These are phyloP conservation scores for Ustilago crameri DNA, from an alignment of 1,284 basidiomycete species.

Conservation along the genomic window DNA sequence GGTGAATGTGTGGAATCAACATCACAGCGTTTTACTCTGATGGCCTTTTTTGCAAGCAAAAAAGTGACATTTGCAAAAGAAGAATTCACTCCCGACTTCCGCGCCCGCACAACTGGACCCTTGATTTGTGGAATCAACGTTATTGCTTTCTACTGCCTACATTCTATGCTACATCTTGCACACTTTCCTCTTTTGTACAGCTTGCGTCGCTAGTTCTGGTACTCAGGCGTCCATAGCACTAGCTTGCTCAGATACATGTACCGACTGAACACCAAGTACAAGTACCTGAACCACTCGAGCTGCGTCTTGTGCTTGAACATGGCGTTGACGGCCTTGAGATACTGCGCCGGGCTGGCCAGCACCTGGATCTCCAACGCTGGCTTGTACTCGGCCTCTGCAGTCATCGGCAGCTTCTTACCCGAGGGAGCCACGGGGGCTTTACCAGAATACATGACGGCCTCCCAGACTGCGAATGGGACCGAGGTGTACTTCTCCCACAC, in stretches of 20 bases:
- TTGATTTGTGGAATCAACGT: neutral
- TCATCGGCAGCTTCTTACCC: neutral
- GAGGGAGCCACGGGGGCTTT: neutral
- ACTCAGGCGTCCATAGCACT: conserved; percentile 27
- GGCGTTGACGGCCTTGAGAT: conserved; percentile 42
- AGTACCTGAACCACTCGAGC: conserved; percentile 65
- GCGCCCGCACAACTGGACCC: neutral
- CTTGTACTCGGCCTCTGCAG: neutral
- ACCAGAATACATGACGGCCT: conserved; percentile 30
- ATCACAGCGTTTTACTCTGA: conserved; percentile 1
- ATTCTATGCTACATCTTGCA: neutral
- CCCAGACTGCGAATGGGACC: conserved; percentile 38
- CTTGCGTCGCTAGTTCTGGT: neutral
- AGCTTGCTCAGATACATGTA: conserved; percentile 57
- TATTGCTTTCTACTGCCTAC: neutral
- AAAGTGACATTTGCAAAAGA: conserved; percentile 5
- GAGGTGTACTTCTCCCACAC: conserved; percentile 50
- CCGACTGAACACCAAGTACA: conserved; percentile 58
- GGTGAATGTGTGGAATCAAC: conserved; percentile 4
- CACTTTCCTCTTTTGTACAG: neutral
- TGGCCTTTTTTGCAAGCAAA: conserved; percentile 2
- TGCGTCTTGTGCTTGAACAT: conserved; percentile 62
- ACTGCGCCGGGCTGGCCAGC: conserved; percentile 37
- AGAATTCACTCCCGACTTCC: conserved; percentile 8
- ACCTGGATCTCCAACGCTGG: conserved; percentile 32